Percentiles rank a stretch among this genome's conserved stretches.
phyloP scores from a whole-genome alignment of 1,139 yeast species.

The Kazachstania sp. region DNA sequence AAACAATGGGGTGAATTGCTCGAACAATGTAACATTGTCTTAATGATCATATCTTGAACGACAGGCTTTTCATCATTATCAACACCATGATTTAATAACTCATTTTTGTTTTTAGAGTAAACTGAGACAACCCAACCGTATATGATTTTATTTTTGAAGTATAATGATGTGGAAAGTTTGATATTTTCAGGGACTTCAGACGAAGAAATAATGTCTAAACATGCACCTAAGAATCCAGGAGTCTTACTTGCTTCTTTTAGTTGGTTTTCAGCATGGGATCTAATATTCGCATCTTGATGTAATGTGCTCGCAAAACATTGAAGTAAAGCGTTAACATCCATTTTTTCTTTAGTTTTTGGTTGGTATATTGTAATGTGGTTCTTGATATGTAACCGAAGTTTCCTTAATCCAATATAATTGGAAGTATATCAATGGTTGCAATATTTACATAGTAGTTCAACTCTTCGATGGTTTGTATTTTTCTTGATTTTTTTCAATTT shows the following conservation, averaged over 20 bases:
- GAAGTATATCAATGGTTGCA: no score
- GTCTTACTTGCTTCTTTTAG: conserved; percentile 47
- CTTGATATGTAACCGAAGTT: neutral
- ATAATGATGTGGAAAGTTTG: conserved; percentile 76
- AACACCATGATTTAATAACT: conserved; percentile 33
- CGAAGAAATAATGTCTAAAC: conserved; percentile 64
- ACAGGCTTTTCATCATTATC: conserved; percentile 64
- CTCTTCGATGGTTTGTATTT: no score
- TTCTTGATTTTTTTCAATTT: neutral
- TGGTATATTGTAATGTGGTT: neutral
- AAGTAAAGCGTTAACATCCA: conserved; percentile 63
- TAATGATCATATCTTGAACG: conserved; percentile 49
- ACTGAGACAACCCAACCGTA: conserved; percentile 49
- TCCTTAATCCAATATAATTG: neutral
- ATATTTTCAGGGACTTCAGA: conserved; percentile 47
- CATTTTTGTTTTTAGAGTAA: conserved; percentile 24
- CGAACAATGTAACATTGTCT: conserved; percentile 35
- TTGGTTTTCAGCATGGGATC: conserved; percentile 63
- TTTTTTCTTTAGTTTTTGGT: conserved; percentile 19
- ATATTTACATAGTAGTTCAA: no score
- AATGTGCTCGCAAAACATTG: conserved; percentile 79
- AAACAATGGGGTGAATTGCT: conserved; percentile 31
- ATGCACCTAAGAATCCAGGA: conserved; percentile 74
- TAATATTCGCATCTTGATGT: conserved; percentile 52
- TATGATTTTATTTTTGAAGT: conserved; percentile 67